phyloP scores from a whole-genome alignment of 495 filamentous ascomycete genomes.

The Penicillium steckii region DNA sequence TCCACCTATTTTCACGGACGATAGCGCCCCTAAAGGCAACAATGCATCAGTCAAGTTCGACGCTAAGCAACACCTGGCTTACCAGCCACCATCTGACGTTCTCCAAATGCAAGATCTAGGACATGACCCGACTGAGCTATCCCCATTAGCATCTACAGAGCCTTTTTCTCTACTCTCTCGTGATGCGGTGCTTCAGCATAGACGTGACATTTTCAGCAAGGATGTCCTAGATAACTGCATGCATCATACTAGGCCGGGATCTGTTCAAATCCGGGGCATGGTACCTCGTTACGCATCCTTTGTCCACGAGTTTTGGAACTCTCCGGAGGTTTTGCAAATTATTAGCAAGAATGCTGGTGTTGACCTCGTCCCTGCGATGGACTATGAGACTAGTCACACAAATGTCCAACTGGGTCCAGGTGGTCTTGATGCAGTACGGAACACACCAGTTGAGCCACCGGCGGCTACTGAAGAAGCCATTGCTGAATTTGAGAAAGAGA shows the following conservation, averaged over 20 bases:
- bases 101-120: not conserved
- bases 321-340: constrained; percentile 60
- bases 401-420: constrained; percentile 45
- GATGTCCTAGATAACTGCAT: constrained; percentile 62
- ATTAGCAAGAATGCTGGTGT: constrained; percentile 74
- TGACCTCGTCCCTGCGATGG: constrained; percentile 66
- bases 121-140: not conserved
- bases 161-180: constrained; percentile 71
- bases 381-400: constrained; percentile 72
- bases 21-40: not conserved
- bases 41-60: not conserved
- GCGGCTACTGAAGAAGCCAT: not conserved
- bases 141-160: not conserved
- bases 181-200: constrained; percentile 64
- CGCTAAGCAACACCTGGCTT: not conserved
- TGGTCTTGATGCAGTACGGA: not conserved
- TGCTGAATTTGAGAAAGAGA: not conserved
- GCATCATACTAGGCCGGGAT: constrained; percentile 2
- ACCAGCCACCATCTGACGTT: not conserved
- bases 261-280: constrained; percentile 4
- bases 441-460: constrained; percentile 1
- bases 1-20: not conserved
- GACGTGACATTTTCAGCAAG: constrained; percentile 60
- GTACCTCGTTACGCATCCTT: constrained; percentile 53
- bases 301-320: constrained; percentile 68